Evolutionary conservation across 495 filamentous ascomycete species (phyloP), one percentile per base, ranked within the genome.

Genomic region (Hypoxylon cercidicola): DNA sequence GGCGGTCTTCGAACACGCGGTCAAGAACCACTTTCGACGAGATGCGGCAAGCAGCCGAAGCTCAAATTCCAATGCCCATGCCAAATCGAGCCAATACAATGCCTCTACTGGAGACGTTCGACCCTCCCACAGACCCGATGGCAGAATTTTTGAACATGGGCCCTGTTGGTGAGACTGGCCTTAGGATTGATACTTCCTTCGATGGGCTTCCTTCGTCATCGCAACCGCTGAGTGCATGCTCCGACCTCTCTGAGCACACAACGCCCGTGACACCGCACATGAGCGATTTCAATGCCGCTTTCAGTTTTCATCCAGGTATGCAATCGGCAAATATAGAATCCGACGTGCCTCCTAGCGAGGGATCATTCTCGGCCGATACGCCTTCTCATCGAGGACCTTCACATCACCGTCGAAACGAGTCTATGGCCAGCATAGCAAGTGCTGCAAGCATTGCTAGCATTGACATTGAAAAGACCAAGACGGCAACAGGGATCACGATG

Each of bases 401-500:
- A 2, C 72, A 68, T 0, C 78, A 83, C 61, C 75, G 81, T 19
- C 76, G 82, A 13, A 85, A 79, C 37, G 78, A 81, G 58, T 83
- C 81, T 0, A 51, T 81, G 9, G 81, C 79, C 3, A 81, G 79
- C 16, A 75, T 82, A 19, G 77, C 74, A 16, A 82, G 80, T 30
- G 80, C 81, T 1, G 81, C 82, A n/a, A 85, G 82, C 69, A 80
- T 84, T 21, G 77, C 78, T n/a, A 80, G 78, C 59, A 81, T 83
- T 70, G 84, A 85, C 64, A 80, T 84, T 37, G 83, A 85, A 51
- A 82, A 84, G 55, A 78, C 81, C 35, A 82, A 81, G 68, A 85
- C 80, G 0, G 72, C 79, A 8, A 97, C 94, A 12, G 93, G 93
- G 32, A 88, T 99, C 46, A 91, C 90, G 0, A 77, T 87, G 12